phyloP scores from a whole-genome alignment of 148 eudicot genomes.

The Rhododendron kiyosumense region DNA sequence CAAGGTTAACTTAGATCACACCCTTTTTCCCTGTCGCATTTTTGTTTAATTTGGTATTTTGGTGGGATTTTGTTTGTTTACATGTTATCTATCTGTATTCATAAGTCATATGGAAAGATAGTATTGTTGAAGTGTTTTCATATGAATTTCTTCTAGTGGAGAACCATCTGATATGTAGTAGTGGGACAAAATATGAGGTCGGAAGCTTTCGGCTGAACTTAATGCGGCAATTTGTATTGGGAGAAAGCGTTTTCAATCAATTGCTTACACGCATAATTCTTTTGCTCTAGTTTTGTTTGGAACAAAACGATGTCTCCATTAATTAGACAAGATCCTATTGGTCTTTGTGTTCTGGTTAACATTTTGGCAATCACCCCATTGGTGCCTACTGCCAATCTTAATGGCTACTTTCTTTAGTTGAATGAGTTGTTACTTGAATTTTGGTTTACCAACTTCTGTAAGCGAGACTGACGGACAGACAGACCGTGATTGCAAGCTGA shows the following conservation, averaged over 20 bases:
- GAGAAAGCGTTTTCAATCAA: neutral
- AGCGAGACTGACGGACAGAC: neutral
- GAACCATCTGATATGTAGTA: neutral
- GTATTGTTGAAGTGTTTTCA: neutral
- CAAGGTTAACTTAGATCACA: conserved; percentile 22
- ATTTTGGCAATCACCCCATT: neutral
- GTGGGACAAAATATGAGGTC: neutral
- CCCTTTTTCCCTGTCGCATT: no score
- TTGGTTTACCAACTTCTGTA: neutral
- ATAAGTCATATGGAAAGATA: neutral
- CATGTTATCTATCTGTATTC: neutral
- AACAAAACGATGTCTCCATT: neutral
- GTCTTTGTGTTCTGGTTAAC: neutral
- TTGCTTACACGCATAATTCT: neutral
- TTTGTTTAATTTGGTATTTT: neutral
- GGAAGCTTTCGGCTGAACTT: neutral
- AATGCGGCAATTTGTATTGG: neutral
- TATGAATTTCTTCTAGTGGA: neutral
- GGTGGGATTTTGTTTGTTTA: neutral
- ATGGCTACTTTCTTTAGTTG: neutral
- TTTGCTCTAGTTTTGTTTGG: neutral
- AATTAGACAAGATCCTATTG: neutral
- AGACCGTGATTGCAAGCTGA: neutral
- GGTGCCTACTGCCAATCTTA: neutral
- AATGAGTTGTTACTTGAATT: neutral